Evolutionary conservation across 2,329 filamentous ascomycete species (phyloP).

Genomic region (Curvularia hawaiiensis): DNA sequence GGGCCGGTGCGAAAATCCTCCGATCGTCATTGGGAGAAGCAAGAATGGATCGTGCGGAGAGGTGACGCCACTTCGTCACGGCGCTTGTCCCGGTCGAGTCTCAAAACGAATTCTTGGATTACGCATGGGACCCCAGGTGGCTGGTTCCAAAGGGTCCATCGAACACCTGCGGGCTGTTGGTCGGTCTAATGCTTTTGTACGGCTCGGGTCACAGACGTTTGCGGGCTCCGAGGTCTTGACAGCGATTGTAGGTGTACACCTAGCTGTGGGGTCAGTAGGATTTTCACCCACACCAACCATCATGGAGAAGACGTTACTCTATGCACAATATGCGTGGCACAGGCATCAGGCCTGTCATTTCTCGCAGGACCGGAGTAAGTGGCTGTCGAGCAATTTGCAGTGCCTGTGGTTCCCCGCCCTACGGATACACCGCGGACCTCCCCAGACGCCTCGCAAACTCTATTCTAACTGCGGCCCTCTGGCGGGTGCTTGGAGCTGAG

Average conservation of each 20-base stretch:
- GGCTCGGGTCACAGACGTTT: conserved; percentile 10
- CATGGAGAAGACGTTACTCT: not conserved
- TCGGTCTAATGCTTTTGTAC: not conserved
- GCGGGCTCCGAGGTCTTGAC: not conserved
- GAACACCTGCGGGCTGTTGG: not conserved
- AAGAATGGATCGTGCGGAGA: conserved; percentile 23
- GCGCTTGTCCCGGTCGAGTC: conserved; percentile 12
- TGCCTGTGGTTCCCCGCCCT: conserved; percentile 1
- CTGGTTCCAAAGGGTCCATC: conserved; percentile 5
- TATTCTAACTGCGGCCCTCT: conserved; percentile 1
- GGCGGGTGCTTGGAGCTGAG: not conserved
- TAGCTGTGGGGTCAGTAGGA: not conserved
- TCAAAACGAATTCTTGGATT: conserved; percentile 10
- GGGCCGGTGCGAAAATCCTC: conserved; percentile 17
- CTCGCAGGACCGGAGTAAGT: not conserved
- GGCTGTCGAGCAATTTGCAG: conserved; percentile 8
- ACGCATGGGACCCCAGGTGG: conserved; percentile 10
- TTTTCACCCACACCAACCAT: conserved; percentile 1
- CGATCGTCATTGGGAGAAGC: conserved; percentile 22
- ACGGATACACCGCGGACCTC: not conserved
- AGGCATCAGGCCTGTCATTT: not conserved
- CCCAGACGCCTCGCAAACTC: conserved; percentile 11
- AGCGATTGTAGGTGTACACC: not conserved
- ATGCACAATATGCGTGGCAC: not conserved
- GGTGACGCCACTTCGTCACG: conserved; percentile 24